These are phyloP conservation scores for Polyrhizophydium stewartii DNA, from an alignment of 371 early-diverging fungal species.

Conservation along the genomic window DNA sequence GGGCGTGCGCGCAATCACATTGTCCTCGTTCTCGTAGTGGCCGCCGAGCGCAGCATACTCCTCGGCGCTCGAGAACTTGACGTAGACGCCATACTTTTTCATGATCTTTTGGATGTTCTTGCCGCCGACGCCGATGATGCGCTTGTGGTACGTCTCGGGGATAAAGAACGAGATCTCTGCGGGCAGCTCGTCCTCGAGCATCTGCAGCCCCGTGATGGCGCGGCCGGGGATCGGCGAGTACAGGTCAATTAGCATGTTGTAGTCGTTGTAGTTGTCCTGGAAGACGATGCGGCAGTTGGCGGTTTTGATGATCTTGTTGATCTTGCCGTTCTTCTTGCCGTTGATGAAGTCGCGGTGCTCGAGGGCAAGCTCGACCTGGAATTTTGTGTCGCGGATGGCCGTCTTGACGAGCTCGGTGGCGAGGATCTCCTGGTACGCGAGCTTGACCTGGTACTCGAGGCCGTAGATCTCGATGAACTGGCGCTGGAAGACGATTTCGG, in stretches of 20 bases:
- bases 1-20: conserved; percentile 86
- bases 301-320: conserved; percentile 83
- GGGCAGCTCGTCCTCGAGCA: conserved; percentile 80
- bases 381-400: conserved; percentile 37
- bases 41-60: conserved; percentile 75
- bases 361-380: conserved; percentile 67
- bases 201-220: conserved; percentile 61
- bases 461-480: conserved; percentile 61
- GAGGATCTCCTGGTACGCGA: conserved; percentile 49
- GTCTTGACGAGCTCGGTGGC: conserved; percentile 45
- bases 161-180: conserved; percentile 85
- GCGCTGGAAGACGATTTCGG: conserved; percentile 38
- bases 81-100: conserved; percentile 93
- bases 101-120: conserved; percentile 93
- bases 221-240: conserved; percentile 51
- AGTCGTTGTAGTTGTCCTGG: conserved; percentile 57
- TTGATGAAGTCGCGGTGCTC: conserved; percentile 88
- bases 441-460: conserved; percentile 51
- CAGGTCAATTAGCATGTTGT: conserved; percentile 74
- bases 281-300: conserved; percentile 51
- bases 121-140: conserved; percentile 92
- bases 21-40: conserved; percentile 74
- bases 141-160: conserved; percentile 85
- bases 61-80: conserved; percentile 84
- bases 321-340: conserved; percentile 94